Base-by-base conservation (phyloP, 164 flowering plant species). In the Cinnamomum micranthum region DNA sequence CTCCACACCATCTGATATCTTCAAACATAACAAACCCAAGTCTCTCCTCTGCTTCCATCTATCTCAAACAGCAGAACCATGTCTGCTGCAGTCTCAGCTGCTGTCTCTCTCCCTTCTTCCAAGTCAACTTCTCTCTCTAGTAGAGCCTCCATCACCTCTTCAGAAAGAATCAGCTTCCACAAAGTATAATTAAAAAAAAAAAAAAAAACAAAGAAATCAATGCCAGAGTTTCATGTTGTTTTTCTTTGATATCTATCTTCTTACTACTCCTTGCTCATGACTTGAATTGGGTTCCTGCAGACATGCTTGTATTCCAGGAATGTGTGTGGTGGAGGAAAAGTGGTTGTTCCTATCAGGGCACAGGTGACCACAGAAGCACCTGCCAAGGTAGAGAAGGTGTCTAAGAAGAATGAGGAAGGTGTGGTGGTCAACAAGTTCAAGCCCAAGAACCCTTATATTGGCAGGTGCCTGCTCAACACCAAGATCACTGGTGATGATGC, bases 401-500 rank as follows among this genome's bases (percentile, higher is more conserved):
- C 89, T 23, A 95, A 93, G 90, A 95, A 95, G 84, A 59, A 80
- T 58, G 98, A 92, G 47, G 97, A 95, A 80, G 99, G 95, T 63
- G 90, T 95, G 24, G 74, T 93, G 33, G 89, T 89, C 9, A 95
- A 95, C 89, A 95, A 86, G 81, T 95, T 51, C 87, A 92, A 75
- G 83, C 99, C 99, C 15, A 95, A 91, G 85, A 70, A 85, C 1
- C 99, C 99, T 68, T 95, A 90, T 82, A 72, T 73, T 76, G 97
- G 98, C 4, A 84, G 87, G 71, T 90, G 95, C 80, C 94, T 95
- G 75, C 91, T 95, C 64, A 95, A 93, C 88, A 90, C 95, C 65
- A 93, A 85, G 90, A 88, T 95, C 85, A 95, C 99, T 11, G 99
- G 95, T 5, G 99, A 95, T 71, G 97, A 92, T 83, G 98, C 99